These are phyloP conservation scores for Penicillium occitanis DNA, from an alignment of 2,329 filamentous ascomycete species.

Conservation along the genomic window DNA sequence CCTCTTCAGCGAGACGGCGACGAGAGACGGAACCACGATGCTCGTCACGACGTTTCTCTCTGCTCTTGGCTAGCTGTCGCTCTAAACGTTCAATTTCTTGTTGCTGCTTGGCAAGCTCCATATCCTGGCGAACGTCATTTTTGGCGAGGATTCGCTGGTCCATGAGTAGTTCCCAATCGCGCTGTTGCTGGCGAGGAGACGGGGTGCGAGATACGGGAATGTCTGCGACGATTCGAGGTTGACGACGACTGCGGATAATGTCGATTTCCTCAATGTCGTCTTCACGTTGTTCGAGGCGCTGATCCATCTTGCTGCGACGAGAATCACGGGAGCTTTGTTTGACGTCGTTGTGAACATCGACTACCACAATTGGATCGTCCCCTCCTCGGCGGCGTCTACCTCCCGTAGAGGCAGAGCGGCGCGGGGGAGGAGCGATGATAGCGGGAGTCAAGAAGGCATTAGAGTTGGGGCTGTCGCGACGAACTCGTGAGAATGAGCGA, in stretches of 20 bases:
- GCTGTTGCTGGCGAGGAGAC: conserved; percentile 25
- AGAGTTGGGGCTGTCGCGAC: conserved; percentile 26
- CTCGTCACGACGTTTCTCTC: conserved; percentile 21
- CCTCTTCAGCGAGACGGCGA: conserved; percentile 37
- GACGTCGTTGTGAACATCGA: conserved; percentile 38
- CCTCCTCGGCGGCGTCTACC: conserved; percentile 30
- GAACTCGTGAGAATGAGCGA: conserved; percentile 38
- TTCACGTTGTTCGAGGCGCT: conserved; percentile 25
- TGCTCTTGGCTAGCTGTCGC: conserved; percentile 32
- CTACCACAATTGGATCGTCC: conserved; percentile 31
- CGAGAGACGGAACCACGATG: conserved; percentile 24
- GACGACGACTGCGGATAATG: conserved; percentile 26
- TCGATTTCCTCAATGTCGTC: conserved; percentile 17
- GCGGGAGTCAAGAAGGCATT: conserved; percentile 32
- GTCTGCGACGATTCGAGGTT: conserved; percentile 26
- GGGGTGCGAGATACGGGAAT: conserved; percentile 20
- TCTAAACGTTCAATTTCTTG: conserved; percentile 39
- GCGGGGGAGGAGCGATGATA: conserved; percentile 27
- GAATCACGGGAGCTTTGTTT: conserved; percentile 30
- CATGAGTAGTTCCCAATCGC: conserved; percentile 38
- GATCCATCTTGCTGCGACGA: conserved; percentile 30
- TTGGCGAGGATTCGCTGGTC: conserved; percentile 37
- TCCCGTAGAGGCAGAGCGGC: conserved; percentile 40
- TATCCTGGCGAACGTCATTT: conserved; percentile 36
- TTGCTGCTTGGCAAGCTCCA: conserved; percentile 37